A percentile compares a stretch with the other conserved stretches of the same genome.
These are phyloP conservation scores for Tilletia caries DNA, from an alignment of 1,284 basidiomycete species.

Conservation along the genomic window DNA sequence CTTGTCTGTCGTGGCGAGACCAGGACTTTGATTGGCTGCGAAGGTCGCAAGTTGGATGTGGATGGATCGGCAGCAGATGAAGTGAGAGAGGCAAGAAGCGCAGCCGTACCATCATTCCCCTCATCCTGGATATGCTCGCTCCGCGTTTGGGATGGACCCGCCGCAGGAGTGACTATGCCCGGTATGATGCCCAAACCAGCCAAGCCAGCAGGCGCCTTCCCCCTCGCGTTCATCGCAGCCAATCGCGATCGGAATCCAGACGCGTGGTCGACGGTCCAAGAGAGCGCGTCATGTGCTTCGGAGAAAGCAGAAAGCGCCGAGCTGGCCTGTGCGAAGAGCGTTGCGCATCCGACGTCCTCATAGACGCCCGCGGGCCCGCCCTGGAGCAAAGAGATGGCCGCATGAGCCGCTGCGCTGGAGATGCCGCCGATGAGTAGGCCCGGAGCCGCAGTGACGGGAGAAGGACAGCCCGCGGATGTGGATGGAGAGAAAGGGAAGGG, in stretches of 20 bases:
- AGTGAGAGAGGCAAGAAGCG: neutral
- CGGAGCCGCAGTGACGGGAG: constrained; percentile 23
- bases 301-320: constrained; percentile 30
- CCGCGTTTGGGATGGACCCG: neutral
- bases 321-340: constrained; percentile 43
- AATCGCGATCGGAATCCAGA: neutral
- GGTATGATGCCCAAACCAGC: neutral
- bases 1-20: constrained; percentile 16
- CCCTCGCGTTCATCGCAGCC: constrained; percentile 17
- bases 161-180: neutral
- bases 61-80: neutral
- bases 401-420: constrained; percentile 34
- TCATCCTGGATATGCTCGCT: neutral
- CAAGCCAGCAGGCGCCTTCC: constrained; percentile 17
- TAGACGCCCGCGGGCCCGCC: constrained; percentile 36
- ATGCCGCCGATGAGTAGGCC: constrained; percentile 25
- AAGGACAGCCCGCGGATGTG: constrained; percentile 25
- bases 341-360: constrained; percentile 35
- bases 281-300: constrained; percentile 37
- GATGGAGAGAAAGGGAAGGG: constrained; percentile 44
- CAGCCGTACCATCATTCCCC: neutral
- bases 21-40: constrained; percentile 6
- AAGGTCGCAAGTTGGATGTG: neutral
- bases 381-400: constrained; percentile 44
- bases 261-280: constrained; percentile 19